Evolutionary conservation across 345 rosid species (phyloP).

Genomic region (Nephelium lappaceum): DNA sequence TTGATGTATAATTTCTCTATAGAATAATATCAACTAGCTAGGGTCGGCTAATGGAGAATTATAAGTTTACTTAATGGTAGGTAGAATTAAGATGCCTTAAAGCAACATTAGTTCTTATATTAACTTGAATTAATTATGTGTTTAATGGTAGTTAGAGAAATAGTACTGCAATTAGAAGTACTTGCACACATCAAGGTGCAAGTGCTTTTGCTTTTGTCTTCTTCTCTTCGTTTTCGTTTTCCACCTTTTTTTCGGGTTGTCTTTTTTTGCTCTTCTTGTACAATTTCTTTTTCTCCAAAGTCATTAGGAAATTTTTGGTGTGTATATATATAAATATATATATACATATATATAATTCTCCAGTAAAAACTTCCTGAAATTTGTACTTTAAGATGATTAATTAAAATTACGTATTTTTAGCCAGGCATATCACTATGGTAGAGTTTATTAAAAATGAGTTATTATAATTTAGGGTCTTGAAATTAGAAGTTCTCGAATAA

Average conservation of each 20-base stretch:
- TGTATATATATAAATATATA: too few species aligned
- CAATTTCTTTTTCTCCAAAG: neutral
- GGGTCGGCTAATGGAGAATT: conserved; percentile 14
- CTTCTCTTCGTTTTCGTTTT: neutral
- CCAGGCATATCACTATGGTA: too few species aligned
- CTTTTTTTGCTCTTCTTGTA: neutral
- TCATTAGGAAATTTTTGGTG: neutral
- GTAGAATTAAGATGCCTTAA: conserved; percentile 1
- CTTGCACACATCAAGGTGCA: neutral
- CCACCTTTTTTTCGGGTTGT: neutral
- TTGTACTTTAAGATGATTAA: too few species aligned
- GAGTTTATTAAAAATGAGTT: too few species aligned
- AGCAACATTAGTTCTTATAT: neutral
- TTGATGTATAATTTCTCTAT: neutral
- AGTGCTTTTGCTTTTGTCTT: conserved; percentile 1
- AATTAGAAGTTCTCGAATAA: too few species aligned
- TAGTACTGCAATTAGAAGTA: neutral
- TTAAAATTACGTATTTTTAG: too few species aligned
- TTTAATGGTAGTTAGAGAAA: neutral
- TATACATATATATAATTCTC: too few species aligned
- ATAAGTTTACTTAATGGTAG: neutral
- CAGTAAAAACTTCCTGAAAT: too few species aligned
- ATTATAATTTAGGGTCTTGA: too few species aligned
- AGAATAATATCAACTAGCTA: neutral
- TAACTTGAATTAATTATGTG: neutral